Base-by-base conservation (phyloP, 768 basidiomycete species). In the Mycena crocata region DNA sequence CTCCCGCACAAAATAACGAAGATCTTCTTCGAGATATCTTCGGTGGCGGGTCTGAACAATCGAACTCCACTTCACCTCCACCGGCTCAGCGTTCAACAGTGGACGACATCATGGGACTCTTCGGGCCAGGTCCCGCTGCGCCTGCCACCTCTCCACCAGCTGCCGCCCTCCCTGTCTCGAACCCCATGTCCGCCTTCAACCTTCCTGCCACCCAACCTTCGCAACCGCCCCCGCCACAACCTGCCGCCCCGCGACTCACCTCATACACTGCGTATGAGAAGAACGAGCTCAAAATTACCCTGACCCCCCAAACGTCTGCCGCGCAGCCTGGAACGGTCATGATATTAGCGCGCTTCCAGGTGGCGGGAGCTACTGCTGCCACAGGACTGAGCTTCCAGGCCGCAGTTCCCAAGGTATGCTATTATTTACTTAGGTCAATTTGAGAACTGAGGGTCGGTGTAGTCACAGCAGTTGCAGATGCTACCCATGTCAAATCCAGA, bases 401-500 rank as follows among this genome's bases (percentile, higher is more conserved):
- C 42, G 98, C 97, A 10, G 97, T 99, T 10, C 97, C 97, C 5
- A 97, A 95, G 87, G 96, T 95, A 66, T 60, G 30, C 21, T 45
- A 44, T 49, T 64, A 77, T 58, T 23, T 12, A n/a, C 9, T 14
- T 35, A 10, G 30, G 32, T 14, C 34, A 48, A 40, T 23, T 21
- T 64, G 21, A 30, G 13, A n/a, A 60, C 31, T 71, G 19, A 57
- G 50, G 26, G 51, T 40, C 34, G 62, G 49, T 62, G 3, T 74
- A 99, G 95, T 93, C 96, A 0, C 96, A 98, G 80, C 96, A 98
- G 76, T 78, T 99, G 61, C 96, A 98, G 77, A 99, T 99, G 97
- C 84, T 95, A 62, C 95, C 97, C 8, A 98, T 99, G 93, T 95
- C 95, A 7, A 95, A 91, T 77, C 84, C 91, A 14, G 91, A 88